phyloP scores from a whole-genome alignment of 106 monocot species.

The Apostasia ramifera region DNA sequence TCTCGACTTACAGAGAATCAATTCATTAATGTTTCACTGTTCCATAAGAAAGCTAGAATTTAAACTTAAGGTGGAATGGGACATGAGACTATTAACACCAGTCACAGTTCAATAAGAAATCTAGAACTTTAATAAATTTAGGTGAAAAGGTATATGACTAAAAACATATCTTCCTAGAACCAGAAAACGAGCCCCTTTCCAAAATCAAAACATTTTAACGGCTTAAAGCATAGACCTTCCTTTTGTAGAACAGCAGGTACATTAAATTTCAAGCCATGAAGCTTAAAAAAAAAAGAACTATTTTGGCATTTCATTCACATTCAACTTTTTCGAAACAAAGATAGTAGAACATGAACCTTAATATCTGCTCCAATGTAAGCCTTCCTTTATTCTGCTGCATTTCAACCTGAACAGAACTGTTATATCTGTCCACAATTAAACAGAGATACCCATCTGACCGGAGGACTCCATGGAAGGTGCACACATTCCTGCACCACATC shows the following conservation, averaged over 20 bases:
- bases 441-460: constrained; percentile 70
- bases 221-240: too few species aligned
- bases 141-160: not conserved
- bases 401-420: constrained; percentile 69
- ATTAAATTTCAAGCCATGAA: too few species aligned
- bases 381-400: constrained; percentile 95
- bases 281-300: not conserved
- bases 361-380: constrained; percentile 94
- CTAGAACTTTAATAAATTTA: not conserved
- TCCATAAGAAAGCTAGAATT: too few species aligned
- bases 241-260: too few species aligned
- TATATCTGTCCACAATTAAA: constrained; percentile 82
- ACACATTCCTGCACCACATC: constrained; percentile 98
- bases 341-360: constrained; percentile 49
- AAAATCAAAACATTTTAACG: not conserved
- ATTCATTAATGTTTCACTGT: too few species aligned
- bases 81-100: too few species aligned
- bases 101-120: not conserved
- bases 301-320: not conserved
- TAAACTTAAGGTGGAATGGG: too few species aligned
- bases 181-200: not conserved
- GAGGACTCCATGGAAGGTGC: constrained; percentile 74
- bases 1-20: too few species aligned
- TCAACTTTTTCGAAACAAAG: not conserved
- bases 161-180: not conserved